Conservation (phyloP, 345 rosid genomes). For the Eutrema heterophyllum region DNA sequence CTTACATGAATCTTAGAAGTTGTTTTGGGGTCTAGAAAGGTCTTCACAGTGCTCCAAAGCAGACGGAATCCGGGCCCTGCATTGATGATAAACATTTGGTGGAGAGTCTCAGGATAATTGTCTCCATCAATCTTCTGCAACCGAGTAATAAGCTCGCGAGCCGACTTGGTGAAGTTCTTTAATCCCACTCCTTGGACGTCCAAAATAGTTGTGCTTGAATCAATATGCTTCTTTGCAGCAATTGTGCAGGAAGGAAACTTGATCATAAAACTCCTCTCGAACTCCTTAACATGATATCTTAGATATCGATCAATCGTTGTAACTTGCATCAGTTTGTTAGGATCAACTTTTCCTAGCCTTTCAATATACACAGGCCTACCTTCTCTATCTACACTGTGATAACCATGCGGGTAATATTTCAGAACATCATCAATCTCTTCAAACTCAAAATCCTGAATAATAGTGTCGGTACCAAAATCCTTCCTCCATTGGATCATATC, state of each 20-base stretch:
- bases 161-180: conserved; percentile 87
- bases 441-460: conserved; percentile 89
- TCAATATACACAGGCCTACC: conserved; percentile 93
- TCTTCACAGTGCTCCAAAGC: conserved; percentile 83
- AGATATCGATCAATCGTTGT: conserved; percentile 83
- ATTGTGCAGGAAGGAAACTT: conserved; percentile 94
- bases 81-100: conserved; percentile 96
- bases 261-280: conserved; percentile 72
- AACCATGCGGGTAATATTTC: conserved; percentile 80
- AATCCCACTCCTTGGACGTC: conserved; percentile 66
- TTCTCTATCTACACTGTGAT: conserved; percentile 97
- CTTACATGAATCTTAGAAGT: conserved; percentile 93
- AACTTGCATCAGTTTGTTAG: conserved; percentile 85
- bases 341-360: conserved; percentile 88
- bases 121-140: conserved; percentile 97
- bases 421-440: conserved; percentile 70
- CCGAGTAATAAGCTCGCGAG: conserved; percentile 83
- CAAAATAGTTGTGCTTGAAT: conserved; percentile 90
- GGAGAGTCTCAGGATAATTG: conserved; percentile 99
- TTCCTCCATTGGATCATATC: conserved; percentile 99
- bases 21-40: conserved; percentile 95
- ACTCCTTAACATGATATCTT: conserved; percentile 92
- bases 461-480: conserved; percentile 77
- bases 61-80: conserved; percentile 92
- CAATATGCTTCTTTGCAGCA: conserved; percentile 95